Percentiles rank a stretch among this genome's conserved stretches.
phyloP scores from a whole-genome alignment of 768 basidiomycete genomes.

The Cyclocybe aegerita region DNA sequence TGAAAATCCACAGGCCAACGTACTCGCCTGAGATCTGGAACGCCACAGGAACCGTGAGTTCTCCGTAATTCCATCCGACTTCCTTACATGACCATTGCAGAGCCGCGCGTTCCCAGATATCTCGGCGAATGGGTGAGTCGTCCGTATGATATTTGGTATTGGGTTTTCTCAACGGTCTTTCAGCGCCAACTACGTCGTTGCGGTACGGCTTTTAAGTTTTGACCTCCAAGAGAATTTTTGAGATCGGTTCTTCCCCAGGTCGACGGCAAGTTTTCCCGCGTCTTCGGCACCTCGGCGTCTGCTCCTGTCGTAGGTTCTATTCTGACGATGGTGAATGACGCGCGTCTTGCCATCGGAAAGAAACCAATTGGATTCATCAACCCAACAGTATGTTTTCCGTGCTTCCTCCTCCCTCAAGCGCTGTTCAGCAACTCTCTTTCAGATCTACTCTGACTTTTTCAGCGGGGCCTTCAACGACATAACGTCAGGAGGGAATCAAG shows the following conservation, averaged over 20 bases:
- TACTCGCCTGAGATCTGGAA: conserved; percentile 25
- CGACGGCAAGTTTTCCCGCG: conserved; percentile 33
- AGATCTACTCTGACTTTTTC: conserved; percentile 47
- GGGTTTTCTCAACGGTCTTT: neutral
- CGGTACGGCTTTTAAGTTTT: conserved; percentile 20
- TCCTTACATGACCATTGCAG: conserved; percentile 1
- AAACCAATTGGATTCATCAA: conserved; percentile 49
- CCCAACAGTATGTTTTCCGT: conserved; percentile 29
- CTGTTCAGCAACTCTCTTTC: neutral
- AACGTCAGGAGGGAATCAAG: conserved; percentile 40
- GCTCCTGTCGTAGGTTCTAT: conserved; percentile 49
- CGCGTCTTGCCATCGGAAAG: conserved; percentile 41
- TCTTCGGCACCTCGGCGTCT: conserved; percentile 50
- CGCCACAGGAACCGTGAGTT: conserved; percentile 29
- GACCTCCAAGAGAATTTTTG: neutral
- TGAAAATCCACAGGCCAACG: conserved; percentile 26
- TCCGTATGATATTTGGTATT: neutral
- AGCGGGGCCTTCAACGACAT: conserved; percentile 48
- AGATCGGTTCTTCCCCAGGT: conserved; percentile 22
- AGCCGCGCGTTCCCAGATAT: conserved; percentile 51
- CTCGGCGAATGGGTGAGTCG: conserved; percentile 38
- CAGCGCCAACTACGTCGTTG: conserved; percentile 45
- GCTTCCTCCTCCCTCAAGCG: conserved; percentile 2
- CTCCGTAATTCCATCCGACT: neutral
- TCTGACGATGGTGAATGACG: conserved; percentile 52